Base-by-base conservation (phyloP, 306 rosid species). In the Citrullus amarus region DNA sequence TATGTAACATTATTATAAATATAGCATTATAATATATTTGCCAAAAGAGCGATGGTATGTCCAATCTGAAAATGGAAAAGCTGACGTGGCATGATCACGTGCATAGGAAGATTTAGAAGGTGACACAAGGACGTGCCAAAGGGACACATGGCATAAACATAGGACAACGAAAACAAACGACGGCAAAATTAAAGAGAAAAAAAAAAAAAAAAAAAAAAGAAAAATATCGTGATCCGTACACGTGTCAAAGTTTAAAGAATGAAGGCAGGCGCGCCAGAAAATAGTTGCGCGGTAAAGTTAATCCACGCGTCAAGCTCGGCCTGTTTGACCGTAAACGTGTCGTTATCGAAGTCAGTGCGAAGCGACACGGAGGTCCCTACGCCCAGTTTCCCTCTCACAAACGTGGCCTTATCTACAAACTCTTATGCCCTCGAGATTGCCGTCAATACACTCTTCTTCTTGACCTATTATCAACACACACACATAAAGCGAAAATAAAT, bases 291-390 rank as follows among this genome's bases (percentile, higher is more conserved):
- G 39, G 77, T 46, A 72, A 25, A 48, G 4, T 3, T 1, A 28
- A 28, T 50, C 58, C 77, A 72, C 77, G 77, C 43, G 77, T 72
- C 60, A 8, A 14, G 7, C 8, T 0, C 0, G 11, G 9, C 28
- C 77, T 72, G 38, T 28, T 72, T 72, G 77, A 30, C 77, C 77
- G 77, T 72, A 50, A 51, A 73, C 61, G 77, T 73, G 77, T 73
- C 77, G 0, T 51, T 28, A 22, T 48, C 60, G 28, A 51, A 8
- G 61, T 28, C 22, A 48, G 77, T 25, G 58, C 59, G 5, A 50
- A 3, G 25, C 3, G 78, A 74, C 78, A 74, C 17, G 9, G 11
- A 72, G 38, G 57, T 28, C 32, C 57, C 13, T 70, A 44, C 11
- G 1, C 56, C 11, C 57, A 32, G 36, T 32, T 32, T 32, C 36